A percentile compares a stretch with the other conserved stretches of the same genome.
Evolutionary conservation across 1,284 basidiomycete species (phyloP).

Genomic region (Coniophora puteana): DNA sequence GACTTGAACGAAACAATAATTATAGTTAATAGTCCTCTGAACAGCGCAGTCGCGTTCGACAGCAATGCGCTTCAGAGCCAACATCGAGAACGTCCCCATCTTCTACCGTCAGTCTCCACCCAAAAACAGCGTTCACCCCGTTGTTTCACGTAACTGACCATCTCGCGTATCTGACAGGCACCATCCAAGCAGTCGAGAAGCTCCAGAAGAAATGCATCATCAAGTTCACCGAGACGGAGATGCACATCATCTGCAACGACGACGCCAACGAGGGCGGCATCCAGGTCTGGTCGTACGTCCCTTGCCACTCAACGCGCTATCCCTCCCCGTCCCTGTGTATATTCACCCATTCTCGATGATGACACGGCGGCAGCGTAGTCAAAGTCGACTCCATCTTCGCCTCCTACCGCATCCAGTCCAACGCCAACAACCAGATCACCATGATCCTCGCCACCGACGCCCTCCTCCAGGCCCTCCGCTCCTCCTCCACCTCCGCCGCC

Average conservation of each 20-base stretch:
- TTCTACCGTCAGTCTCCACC: conserved; percentile 48
- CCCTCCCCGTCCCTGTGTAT: neutral
- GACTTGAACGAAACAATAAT: neutral
- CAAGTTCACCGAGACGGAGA: conserved; percentile 70
- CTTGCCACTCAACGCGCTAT: neutral
- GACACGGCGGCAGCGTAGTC: conserved; percentile 43
- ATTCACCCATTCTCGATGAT: conserved; percentile 6
- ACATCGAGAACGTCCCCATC: conserved; percentile 53
- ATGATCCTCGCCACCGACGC: conserved; percentile 71
- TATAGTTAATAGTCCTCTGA: neutral
- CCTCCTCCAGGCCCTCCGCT: conserved; percentile 69
- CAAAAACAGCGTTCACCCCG: neutral
- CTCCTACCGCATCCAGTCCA: conserved; percentile 85
- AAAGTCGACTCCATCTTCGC: conserved; percentile 74
- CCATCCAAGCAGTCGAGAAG: conserved; percentile 77
- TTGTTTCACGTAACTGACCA: neutral
- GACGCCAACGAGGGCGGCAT: conserved; percentile 82
- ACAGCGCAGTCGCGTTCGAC: neutral
- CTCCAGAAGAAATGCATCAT: conserved; percentile 82
- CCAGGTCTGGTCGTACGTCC: conserved; percentile 92
- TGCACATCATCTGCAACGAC: conserved; percentile 82
- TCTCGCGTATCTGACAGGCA: conserved; percentile 43
- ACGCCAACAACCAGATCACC: conserved; percentile 80
- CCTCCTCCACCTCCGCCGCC: conserved; percentile 46
- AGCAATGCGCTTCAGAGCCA: conserved; percentile 68